Base-by-base conservation (phyloP, 129 eudicot genomes). In the Artemisia tridentata region DNA sequence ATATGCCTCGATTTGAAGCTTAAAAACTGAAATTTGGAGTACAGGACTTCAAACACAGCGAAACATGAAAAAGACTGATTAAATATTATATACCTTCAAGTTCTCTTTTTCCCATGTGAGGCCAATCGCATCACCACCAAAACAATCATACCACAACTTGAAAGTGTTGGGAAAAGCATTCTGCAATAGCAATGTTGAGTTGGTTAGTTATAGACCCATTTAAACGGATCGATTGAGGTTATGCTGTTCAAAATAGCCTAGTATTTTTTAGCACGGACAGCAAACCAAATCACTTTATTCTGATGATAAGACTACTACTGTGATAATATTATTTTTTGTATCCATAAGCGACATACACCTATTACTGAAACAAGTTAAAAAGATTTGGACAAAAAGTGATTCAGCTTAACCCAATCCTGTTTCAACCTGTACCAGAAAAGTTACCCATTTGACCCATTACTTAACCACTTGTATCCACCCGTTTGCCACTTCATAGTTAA, bases 101-200 rank as follows among this genome's bases (percentile, higher is more conserved):
- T 76, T 79, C 43, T 80, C 81, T 75, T 82, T 86, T 57, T 73
- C 80, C 87, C 95, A 93, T 41, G 99, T 93, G 63, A 93, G 78
- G 41, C 99, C 99, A 57, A 93, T 80, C 11, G 96, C 96, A 75
- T 93, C 99, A 16, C 97, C 96, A 66, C 99, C 99, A 61, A 89
- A 53, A 43, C 83, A 82, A 87, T 93, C 99, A 68, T 87, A 87
- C 99, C 99, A 93, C 72, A 89, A 84, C 79, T 93, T 93, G 63
- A 89, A 85, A 70, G 38, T 75, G 65, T 84, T 60, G 15, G 90
- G 91, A 69, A 87, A 90, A 76, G 74, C 84, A 75, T 66, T 82
- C 98, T 93, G 92, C 81, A 75, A 53, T 64, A 19, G 17, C 31
- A 34, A 68, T 6, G 53, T 21, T 25, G 17, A 60, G 18, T 60